Conservation (phyloP, 2,329 filamentous ascomycete species). For the Chaetoscypha palmicola region DNA sequence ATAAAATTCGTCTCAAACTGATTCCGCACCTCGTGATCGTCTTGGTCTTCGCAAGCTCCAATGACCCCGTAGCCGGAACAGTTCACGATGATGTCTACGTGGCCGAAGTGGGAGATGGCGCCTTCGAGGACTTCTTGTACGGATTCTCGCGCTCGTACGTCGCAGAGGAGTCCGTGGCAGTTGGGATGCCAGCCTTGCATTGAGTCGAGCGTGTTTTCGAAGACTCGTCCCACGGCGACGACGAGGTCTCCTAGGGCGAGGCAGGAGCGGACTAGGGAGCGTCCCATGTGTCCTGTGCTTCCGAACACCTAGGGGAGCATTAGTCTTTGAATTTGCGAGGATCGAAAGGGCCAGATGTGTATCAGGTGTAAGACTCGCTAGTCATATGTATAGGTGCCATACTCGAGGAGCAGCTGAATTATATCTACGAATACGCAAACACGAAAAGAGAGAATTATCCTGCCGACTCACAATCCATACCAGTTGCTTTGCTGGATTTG, state of each 20-base stretch:
- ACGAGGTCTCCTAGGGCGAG: constrained; percentile 77
- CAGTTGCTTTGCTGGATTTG: constrained; percentile 63
- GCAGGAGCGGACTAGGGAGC: constrained; percentile 77
- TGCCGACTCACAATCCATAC: constrained; percentile 86
- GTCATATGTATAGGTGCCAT: not conserved
- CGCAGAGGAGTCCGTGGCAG: constrained; percentile 77
- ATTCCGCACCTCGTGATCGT: constrained; percentile 87
- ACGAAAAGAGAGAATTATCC: no score
- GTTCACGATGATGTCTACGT: constrained; percentile 84
- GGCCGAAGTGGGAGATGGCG: constrained; percentile 68
- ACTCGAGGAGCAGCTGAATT: not conserved
- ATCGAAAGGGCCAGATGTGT: not conserved
- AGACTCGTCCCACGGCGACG: constrained; percentile 74
- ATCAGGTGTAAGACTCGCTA: not conserved
- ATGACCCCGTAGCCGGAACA: constrained; percentile 95
- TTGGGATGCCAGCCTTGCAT: constrained; percentile 67
- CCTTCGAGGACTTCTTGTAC: constrained; percentile 64
- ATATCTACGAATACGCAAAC: no score
- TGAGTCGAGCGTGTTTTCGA: constrained; percentile 65
- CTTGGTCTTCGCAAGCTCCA: constrained; percentile 92
- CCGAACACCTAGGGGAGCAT: constrained; percentile 65
- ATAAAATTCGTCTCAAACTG: constrained; percentile 99
- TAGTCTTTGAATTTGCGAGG: constrained; percentile 7
- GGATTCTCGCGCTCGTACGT: constrained; percentile 76
- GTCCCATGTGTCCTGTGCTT: constrained; percentile 94